Evolutionary conservation across 192 early-diverging fungal species (phyloP), one percentile per base, ranked within the genome.

Genomic region (Chytriomyces confervae): DNA sequence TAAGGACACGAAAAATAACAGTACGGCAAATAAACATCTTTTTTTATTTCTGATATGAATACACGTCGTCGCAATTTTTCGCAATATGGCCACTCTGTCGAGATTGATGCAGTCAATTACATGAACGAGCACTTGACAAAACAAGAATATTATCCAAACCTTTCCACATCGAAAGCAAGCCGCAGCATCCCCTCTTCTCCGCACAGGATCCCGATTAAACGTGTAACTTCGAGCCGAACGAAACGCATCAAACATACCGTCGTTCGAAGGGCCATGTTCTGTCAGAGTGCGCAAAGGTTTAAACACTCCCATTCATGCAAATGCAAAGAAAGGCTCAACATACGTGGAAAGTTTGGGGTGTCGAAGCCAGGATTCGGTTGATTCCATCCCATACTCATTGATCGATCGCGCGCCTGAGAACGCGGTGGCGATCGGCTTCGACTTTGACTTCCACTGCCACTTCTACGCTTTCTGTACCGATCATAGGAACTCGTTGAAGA

Each of bases 101-200:
- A 63, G 6, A 11, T 20, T 1, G 24, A 60, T 60, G 20, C 1
- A 60, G 24, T 5, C 23, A 20, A 29, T 20, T 10, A 20, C 36
- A 20, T 20, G 11, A 29, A 10, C 62, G 36, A 10, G 9, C 29
- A 1, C 29, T 36, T 36, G 29, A 36, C 2, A 20, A 4, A 0
- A 20, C 36, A 20, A 24, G 10, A 11, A 24, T n/a, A 63, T 29
- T 7, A 20, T 29, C 9, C 0, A 29, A 27, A 68, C 66, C 66
- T 48, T 43, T 29, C 66, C 66, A 44, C 66, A 68, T 9, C 66
- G 23, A 23, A 68, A 68, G 23, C 66, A 68, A 18, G 66, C 66
- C 36, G 43, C 66, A 5, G 66, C 43, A 4, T 48, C 66, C 3
- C 20, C 66, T 13, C 62, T 46, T 46, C 66, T 2, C 44, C 66